A percentile compares a stretch with the other conserved stretches of the same genome.
Evolutionary conservation across 345 rosid species (phyloP).

Genomic region (Boechera retrofracta): DNA sequence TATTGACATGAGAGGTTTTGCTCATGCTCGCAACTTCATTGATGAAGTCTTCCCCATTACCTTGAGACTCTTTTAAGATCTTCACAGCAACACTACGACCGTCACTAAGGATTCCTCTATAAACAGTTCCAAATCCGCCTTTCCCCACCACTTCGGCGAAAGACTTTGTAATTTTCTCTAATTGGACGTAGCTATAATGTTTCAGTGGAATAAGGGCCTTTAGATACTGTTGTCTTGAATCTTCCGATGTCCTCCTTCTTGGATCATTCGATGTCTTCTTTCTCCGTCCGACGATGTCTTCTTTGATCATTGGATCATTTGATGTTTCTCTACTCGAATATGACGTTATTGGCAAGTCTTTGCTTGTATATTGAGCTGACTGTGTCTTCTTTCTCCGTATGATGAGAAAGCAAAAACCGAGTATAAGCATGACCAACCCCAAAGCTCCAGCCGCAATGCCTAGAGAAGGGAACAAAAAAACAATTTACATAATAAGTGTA

Average conservation of each 20-base stretch:
- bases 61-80: slow-evolving; percentile 27
- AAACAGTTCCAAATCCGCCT: slow-evolving; percentile 12
- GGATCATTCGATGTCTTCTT: slow-evolving; percentile 30
- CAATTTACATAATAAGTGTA: not conserved
- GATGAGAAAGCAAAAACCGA: slow-evolving; percentile 27
- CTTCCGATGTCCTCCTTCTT: not conserved
- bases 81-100: slow-evolving; percentile 40
- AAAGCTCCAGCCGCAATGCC: slow-evolving; percentile 45
- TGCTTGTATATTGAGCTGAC: slow-evolving; percentile 45
- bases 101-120: slow-evolving; percentile 38
- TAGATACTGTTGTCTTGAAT: too few relatives aligned
- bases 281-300: slow-evolving; percentile 18
- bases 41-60: slow-evolving; percentile 49
- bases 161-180: not conserved
- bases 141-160: not conserved
- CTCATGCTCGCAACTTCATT: slow-evolving; percentile 60
- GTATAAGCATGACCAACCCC: slow-evolving; percentile 29
- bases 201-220: not conserved
- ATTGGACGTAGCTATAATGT: not conserved
- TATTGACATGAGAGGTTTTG: slow-evolving; percentile 55
- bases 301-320: not conserved
- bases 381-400: slow-evolving; percentile 47
- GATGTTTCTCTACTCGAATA: slow-evolving; percentile 56
- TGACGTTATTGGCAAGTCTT: slow-evolving; percentile 48
- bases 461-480: slow-evolving; percentile 21